Percentiles rank a stretch among this genome's conserved stretches.
These are phyloP conservation scores for Fusarium udum DNA, from an alignment of 2,329 filamentous ascomycete genomes.

Conservation along the genomic window DNA sequence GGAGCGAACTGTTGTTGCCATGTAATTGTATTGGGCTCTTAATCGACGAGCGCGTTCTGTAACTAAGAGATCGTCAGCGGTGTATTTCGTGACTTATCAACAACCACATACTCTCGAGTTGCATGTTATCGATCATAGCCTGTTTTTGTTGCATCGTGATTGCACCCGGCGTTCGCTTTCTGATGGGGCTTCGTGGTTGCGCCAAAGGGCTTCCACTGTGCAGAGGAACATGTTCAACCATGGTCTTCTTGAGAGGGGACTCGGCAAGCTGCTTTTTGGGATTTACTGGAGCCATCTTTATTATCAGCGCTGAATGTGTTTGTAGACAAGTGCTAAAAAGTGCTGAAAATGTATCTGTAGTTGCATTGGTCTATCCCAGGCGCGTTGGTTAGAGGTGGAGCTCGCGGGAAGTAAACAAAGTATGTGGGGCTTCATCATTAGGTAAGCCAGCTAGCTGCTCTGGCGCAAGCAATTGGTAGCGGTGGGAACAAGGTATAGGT, in stretches of 20 bases:
- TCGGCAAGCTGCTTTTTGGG: conserved; percentile 46
- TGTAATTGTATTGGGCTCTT: conserved; percentile 86
- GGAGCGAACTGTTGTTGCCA: conserved; percentile 84
- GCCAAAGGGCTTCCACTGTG: conserved; percentile 49
- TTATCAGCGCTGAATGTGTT: conserved; percentile 21
- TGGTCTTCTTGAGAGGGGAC: conserved; percentile 31
- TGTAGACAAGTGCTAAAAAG: conserved; percentile 16
- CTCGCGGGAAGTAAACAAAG: conserved; percentile 44
- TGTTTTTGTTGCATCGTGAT: conserved; percentile 81
- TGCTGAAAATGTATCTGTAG: conserved; percentile 19
- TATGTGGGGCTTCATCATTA: conserved; percentile 30
- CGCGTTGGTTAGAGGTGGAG: conserved; percentile 38
- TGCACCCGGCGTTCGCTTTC: conserved; percentile 64
- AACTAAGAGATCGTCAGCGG: conserved; percentile 62
- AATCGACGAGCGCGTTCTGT: conserved; percentile 88
- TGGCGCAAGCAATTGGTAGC: conserved; percentile 33
- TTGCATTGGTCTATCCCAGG: conserved; percentile 33
- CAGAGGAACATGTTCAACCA: conserved; percentile 37
- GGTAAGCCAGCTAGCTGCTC: conserved; percentile 40
- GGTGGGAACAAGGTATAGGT: conserved; percentile 24
- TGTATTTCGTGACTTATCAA: conserved; percentile 13
- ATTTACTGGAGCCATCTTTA: conserved; percentile 59
- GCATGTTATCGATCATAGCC: conserved; percentile 86
- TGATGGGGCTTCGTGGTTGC: conserved; percentile 66
- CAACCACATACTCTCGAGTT: conserved; percentile 77